Conservation (phyloP, 1,284 basidiomycete species). For the Trametes versicolor region DNA sequence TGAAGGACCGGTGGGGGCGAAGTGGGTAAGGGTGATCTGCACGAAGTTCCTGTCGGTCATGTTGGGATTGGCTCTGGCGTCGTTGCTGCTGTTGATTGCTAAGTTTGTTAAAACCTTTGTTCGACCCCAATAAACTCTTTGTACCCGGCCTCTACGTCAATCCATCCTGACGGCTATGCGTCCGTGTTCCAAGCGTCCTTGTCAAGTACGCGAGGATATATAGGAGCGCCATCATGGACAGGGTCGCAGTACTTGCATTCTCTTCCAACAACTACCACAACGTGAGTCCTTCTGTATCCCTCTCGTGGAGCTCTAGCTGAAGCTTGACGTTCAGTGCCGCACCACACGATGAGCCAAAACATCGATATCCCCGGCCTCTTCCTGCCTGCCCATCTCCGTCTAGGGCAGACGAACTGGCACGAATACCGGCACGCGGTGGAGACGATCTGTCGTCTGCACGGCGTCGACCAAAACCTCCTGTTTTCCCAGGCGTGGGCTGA, state of each 20-base stretch:
- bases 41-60: no score
- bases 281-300: neutral
- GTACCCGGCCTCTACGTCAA: no score
- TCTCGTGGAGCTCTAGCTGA: neutral
- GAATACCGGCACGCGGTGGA: slow-evolving; percentile 28
- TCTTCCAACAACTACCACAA: no score
- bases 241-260: no score
- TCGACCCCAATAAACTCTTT: no score
- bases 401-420: slow-evolving; percentile 23
- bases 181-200: no score
- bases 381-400: slow-evolving; percentile 22
- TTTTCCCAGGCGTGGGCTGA: neutral
- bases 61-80: no score
- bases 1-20: neutral
- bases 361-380: slow-evolving; percentile 15
- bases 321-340: neutral
- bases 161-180: no score
- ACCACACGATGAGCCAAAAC: neutral
- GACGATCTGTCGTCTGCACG: slow-evolving; percentile 13
- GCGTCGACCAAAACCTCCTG: slow-evolving; percentile 11
- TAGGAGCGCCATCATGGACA: no score
- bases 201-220: no score
- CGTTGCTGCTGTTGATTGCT: neutral
- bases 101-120: no score
- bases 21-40: neutral